These are phyloP conservation scores for Saposhnikovia divaricata DNA, from an alignment of 129 eudicot genomes.

Conservation along the genomic window DNA sequence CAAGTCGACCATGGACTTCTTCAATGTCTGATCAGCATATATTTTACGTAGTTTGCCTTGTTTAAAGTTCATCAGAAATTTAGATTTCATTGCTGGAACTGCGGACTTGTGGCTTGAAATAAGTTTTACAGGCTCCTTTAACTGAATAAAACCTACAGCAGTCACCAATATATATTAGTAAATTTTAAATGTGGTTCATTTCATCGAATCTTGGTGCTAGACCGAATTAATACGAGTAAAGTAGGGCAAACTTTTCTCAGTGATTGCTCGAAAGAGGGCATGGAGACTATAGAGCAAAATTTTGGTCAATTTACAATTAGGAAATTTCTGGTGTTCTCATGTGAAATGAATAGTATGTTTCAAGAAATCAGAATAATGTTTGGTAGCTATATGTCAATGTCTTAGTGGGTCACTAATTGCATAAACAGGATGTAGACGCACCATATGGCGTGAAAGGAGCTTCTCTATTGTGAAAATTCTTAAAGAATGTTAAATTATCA, in stretches of 20 bases:
- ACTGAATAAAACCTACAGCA: slow-evolving; percentile 48
- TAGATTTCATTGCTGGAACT: slow-evolving; percentile 35
- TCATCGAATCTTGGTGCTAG: background rate
- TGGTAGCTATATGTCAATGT: slow-evolving; percentile 11
- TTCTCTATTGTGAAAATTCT: slow-evolving; percentile 3
- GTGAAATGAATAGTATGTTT: background rate
- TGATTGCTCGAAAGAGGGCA: background rate
- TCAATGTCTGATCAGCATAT: slow-evolving; percentile 56
- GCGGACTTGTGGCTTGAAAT: slow-evolving; percentile 35
- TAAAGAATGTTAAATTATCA: background rate
- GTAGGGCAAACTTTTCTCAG: background rate
- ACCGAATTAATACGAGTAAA: background rate
- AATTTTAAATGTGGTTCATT: background rate
- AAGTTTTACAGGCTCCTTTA: slow-evolving; percentile 55
- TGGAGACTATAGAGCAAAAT: background rate
- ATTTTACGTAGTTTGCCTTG: slow-evolving; percentile 44
- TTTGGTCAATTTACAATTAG: slow-evolving; percentile 9
- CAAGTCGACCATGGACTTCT: slow-evolving; percentile 51
- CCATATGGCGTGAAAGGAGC: slow-evolving; percentile 10
- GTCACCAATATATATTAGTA: slow-evolving; percentile 8
- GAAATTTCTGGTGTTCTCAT: background rate
- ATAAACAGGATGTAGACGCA: slow-evolving; percentile 38
- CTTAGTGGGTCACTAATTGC: slow-evolving; percentile 9
- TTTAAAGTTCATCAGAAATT: slow-evolving; percentile 35
- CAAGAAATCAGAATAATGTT: background rate